Conservation (phyloP, 495 filamentous ascomycete species). For the Chaetomium fimeti region DNA sequence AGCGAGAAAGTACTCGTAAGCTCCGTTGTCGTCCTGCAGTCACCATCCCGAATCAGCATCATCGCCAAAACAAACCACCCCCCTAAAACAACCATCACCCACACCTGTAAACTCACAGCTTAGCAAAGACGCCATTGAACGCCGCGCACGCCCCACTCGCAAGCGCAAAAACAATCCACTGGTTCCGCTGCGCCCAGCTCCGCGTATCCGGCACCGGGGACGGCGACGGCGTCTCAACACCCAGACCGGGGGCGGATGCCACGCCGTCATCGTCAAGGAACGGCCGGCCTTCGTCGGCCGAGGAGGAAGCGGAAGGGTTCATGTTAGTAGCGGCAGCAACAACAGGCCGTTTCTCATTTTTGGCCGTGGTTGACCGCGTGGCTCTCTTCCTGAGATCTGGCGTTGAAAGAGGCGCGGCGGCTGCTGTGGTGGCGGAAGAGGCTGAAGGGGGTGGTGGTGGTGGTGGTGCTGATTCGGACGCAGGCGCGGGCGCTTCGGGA, state of each 20-base stretch:
- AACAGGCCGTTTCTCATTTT: not conserved
- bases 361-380: not conserved
- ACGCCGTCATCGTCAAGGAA: constrained; percentile 13
- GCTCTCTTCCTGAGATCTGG: constrained; percentile 10
- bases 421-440: not conserved
- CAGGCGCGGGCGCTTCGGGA: not conserved
- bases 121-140: constrained; percentile 94
- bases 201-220: not conserved
- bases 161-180: constrained; percentile 80
- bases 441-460: not conserved
- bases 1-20: constrained; percentile 71
- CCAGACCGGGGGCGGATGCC: not conserved
- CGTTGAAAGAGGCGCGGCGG: not conserved
- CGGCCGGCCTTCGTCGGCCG: constrained; percentile 26
- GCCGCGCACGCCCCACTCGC: constrained; percentile 88
- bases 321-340: constrained; percentile 4
- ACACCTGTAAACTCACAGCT: constrained; percentile 61
- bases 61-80: not conserved
- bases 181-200: constrained; percentile 42
- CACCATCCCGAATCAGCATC: not conserved
- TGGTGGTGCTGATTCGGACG: not conserved
- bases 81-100: not conserved
- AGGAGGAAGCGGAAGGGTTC: not conserved
- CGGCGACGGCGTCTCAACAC: not conserved
- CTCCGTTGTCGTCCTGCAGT: constrained; percentile 73